Base-by-base conservation (phyloP, 2,329 filamentous ascomycete species). In the Alternaria hordeiaustralica region DNA sequence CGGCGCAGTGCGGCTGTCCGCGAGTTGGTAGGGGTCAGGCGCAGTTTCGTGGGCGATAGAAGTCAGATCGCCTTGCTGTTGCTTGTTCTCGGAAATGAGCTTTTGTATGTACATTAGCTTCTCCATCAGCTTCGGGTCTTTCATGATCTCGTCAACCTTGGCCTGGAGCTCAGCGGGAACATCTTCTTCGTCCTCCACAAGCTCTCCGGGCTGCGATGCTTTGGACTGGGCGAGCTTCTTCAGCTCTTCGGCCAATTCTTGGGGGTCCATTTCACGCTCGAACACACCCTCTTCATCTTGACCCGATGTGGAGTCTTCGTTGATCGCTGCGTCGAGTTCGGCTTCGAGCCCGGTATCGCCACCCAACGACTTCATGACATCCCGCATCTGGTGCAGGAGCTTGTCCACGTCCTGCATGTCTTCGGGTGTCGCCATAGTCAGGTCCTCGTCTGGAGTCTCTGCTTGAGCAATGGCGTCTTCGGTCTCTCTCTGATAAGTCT, bases 81-180 rank as follows among this genome's bases (percentile, higher is more conserved):
- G 46, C 36, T 70, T 50, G 10, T 64, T 59, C 30, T 77, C 63
- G 0, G 57, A 61, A 9, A 78, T 71, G 13, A 75, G 47, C 13
- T 73, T 68, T 53, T 73, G 71, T 46, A 79, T 76, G 58, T 75
- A 71, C 28, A 68, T 56, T 5, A 79, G 70, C 63, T 77, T 79
- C 58, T 79, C 69, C 65, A 79, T 66, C 2, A 79, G 69, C 15
- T 69, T 66, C 7, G 77, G 77, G 51, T 79, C 76, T 45, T 72
- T 62, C 70, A 79, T 74, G 46, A 79, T 77, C 50, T 73, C 71
- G 58, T 79, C 74, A 36, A 79, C 72, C 45, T 76, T 73, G 45
- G 76, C 74, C 54, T 75, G 65, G 6, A 77, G 66, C n/a, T 76
- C 73, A 4, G 75, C 70, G 15, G 74, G 70, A 3, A 74, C 55